Percentiles rank a stretch among this genome's conserved stretches.
These are phyloP conservation scores for Artemisia tridentata DNA, from an alignment of 129 eudicot species.

Conservation along the genomic window DNA sequence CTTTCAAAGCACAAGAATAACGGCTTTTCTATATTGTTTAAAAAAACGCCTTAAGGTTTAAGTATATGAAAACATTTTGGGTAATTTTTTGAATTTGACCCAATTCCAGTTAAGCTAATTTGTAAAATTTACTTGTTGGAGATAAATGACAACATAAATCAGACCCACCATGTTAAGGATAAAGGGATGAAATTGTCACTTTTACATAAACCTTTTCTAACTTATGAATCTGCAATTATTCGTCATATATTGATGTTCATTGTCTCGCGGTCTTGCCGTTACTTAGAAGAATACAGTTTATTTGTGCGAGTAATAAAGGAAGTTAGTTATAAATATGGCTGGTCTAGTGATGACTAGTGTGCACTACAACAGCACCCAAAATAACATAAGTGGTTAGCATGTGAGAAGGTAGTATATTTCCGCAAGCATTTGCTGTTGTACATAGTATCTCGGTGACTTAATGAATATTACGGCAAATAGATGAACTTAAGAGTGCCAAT, in stretches of 20 bases:
- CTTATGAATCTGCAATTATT: background rate
- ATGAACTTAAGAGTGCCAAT: background rate
- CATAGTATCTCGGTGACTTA: background rate
- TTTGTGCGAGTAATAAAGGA: background rate
- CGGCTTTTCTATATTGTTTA: too few species aligned
- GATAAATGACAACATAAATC: too few species aligned
- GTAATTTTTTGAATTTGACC: background rate
- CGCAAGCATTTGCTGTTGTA: background rate
- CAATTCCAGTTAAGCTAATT: background rate
- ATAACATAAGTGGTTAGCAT: background rate
- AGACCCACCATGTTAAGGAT: background rate
- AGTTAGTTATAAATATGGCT: background rate
- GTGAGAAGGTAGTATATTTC: background rate
- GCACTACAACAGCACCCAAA: background rate
- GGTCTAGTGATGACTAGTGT: background rate
- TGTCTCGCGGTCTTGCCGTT: background rate
- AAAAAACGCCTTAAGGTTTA: background rate
- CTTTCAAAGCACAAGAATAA: too few species aligned
- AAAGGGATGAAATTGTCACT: background rate
- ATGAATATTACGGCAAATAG: background rate
- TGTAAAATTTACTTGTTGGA: background rate
- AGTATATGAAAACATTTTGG: background rate
- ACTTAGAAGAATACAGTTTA: background rate
- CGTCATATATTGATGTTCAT: background rate
- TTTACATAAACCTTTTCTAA: background rate